Base-by-base conservation (phyloP, 768 basidiomycete genomes). In the Coprinellus micaceus region DNA sequence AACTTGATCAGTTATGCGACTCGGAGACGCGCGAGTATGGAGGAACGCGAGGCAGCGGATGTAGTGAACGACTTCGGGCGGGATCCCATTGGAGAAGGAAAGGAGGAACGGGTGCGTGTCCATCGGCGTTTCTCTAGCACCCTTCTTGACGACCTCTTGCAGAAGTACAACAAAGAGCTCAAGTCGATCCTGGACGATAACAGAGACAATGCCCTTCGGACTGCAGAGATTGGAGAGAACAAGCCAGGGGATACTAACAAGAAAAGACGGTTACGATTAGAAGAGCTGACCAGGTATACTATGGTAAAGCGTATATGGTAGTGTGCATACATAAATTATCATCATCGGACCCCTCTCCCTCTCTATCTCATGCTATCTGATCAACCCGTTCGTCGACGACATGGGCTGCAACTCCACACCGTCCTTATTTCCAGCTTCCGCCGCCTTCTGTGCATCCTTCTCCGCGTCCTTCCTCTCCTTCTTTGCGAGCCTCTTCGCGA, bases 241-340 rank as follows among this genome's bases (percentile, higher is more conserved):
- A 70, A 69, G 43, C 66, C 67, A n/a, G 74, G 72, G 21, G 69
- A 60, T 11, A 67, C 66, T 39, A 70, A 75, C 40, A 84, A 81
- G 68, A 82, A 77, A 65, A 85, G 81, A 55, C 76, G 85, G 45
- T 79, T 91, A 55, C 82, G 83, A 57, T 70, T 98, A 49, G 94
- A 97, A 67, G 92, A 96, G 65, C 79, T 98, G 48, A 96, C 92
- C 30, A 72, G 94, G 54, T 98, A 90, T 76, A 96, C 94, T 19
- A 98, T 98, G 94, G 89, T 96, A 45, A 96, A 96, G 67, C 79
- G 91, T 52, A 95, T 96, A 44, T 95, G 80, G 80, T 83, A 75
- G 67, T n/a, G 25, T 6, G 15, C 40, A 22, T 37, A 19, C n/a
- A 15, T 43, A 43, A 17, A 5, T 9, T 43, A 9, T 10, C n/a